A percentile compares a stretch with the other conserved stretches of the same genome.
Evolutionary conservation across 2,329 filamentous ascomycete genomes (phyloP).

Genomic region (Fusarium hostae): DNA sequence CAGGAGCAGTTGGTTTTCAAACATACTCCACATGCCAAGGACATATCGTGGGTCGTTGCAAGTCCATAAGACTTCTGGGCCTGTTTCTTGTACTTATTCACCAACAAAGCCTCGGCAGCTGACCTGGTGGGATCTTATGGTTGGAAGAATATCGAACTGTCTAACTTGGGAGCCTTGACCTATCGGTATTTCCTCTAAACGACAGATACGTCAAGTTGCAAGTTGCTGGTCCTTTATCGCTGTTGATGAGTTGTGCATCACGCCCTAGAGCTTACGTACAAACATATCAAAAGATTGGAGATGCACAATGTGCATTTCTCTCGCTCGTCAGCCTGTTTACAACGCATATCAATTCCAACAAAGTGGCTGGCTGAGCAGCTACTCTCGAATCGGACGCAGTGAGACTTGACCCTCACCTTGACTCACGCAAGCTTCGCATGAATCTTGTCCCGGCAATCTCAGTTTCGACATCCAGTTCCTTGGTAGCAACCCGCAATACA

Average conservation of each 20-base stretch:
- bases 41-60: not conserved
- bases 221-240: too few relatives aligned
- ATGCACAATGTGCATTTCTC: rapidly evolving
- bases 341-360: not conserved
- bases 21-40: not conserved
- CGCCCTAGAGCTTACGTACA: rapidly evolving
- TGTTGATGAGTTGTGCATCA: too few relatives aligned
- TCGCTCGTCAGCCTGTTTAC: rapidly evolving
- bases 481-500: not conserved
- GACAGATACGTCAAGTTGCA: too few relatives aligned
- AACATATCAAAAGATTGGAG: rapidly evolving
- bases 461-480: not conserved
- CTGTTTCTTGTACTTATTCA: rapidly evolving
- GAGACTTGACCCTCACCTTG: not conserved
- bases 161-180: too few relatives aligned
- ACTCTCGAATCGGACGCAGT: not conserved
- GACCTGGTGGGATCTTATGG: rapidly evolving
- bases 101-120: rapidly evolving
- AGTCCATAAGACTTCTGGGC: not conserved
- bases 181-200: too few relatives aligned
- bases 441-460: constrained; percentile 3
- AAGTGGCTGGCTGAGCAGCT: not conserved
- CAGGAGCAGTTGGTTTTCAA: not conserved
- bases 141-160: rapidly evolving
- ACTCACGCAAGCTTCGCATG: not conserved